Evolutionary conservation across 306 rosid genomes (phyloP), one percentile per base, ranked within the genome.

Genomic region (Castanospermum australe): DNA sequence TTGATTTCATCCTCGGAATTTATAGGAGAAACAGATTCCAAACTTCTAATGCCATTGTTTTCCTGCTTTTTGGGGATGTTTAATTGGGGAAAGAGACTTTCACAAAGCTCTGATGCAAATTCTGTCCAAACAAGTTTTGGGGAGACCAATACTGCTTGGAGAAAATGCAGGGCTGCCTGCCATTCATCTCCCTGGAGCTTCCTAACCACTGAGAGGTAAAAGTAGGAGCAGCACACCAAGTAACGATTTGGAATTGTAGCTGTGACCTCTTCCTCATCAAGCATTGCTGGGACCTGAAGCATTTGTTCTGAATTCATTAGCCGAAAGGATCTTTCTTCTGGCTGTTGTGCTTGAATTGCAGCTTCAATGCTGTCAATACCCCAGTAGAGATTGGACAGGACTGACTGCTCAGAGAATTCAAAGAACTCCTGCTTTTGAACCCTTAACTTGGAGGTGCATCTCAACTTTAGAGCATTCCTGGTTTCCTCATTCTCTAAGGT

Each of bases 211-310:
- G 97, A 85, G 67, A 92, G 91, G 67, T 88, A 92, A 79, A 92
- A 90, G 79, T 88, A 92, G 4, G 97, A 90, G 71, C 93, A 92
- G 61, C 94, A 90, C 14, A 90, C 86, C 85, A 92, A 76, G 38
- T 87, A 84, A 52, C 74, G 36, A 77, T 92, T 92, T 8, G 82
- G 77, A 60, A 90, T 62, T 77, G 94, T 85, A 8, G 93, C 91
- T 0, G 97, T 90, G 75, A 84, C 75, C 2, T 85, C 90, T 52
- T 84, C 86, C 54, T 90, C 94, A 38, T 88, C 88, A 39, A 92
- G 94, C 88, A 92, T 84, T 3, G 94, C 97, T 0, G 97, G 97
- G 6, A 90, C 88, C 74, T 92, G 97, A 81, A 92, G 97, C 97
- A 92, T 90, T 71, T 84, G 86, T 63, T 90, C 97, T n/a, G 97